Conservation (phyloP, 2,329 filamentous ascomycete species). For the Emergomyces pasteurianus region DNA sequence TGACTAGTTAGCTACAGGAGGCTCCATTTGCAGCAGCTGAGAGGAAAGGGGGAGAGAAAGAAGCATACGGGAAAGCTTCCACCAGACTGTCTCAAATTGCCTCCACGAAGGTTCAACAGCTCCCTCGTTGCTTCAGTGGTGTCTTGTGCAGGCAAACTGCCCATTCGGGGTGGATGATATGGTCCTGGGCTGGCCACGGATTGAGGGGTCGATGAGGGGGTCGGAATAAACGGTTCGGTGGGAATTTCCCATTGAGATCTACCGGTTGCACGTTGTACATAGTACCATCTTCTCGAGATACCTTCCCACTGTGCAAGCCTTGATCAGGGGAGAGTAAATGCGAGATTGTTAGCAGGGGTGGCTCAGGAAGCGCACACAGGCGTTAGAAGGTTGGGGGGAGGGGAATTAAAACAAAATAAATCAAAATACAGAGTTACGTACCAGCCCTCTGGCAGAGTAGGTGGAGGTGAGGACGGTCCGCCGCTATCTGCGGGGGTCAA, state of each 20-base stretch:
- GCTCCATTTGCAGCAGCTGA: neutral
- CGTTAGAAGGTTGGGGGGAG: neutral
- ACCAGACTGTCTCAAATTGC: slow-evolving; percentile 5
- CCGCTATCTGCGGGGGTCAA: slow-evolving; percentile 24
- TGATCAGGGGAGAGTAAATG: neutral
- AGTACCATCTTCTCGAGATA: slow-evolving; percentile 27
- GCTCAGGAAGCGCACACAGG: neutral
- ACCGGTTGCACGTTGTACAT: slow-evolving; percentile 28
- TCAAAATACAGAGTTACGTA: slow-evolving; percentile 13
- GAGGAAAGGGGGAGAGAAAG: neutral
- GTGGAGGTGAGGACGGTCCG: slow-evolving; percentile 27
- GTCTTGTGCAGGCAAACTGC: slow-evolving; percentile 7
- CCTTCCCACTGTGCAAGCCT: slow-evolving; percentile 32
- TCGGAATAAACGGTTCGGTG: slow-evolving; percentile 27
- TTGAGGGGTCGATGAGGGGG: slow-evolving; percentile 19
- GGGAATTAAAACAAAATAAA: too few species aligned
- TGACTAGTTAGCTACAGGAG: neutral
- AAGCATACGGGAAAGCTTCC: slow-evolving; percentile 10
- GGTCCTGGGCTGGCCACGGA: slow-evolving; percentile 13
- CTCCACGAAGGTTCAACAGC: slow-evolving; percentile 9
- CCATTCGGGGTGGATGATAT: slow-evolving; percentile 7
- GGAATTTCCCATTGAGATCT: slow-evolving; percentile 31
- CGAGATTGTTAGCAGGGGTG: neutral
- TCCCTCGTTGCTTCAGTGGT: slow-evolving; percentile 10
- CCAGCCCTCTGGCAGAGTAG: slow-evolving; percentile 28